Evolutionary conservation across 169 alveolate species (phyloP).

Genomic region (Plasmodium gallinaceum): DNA sequence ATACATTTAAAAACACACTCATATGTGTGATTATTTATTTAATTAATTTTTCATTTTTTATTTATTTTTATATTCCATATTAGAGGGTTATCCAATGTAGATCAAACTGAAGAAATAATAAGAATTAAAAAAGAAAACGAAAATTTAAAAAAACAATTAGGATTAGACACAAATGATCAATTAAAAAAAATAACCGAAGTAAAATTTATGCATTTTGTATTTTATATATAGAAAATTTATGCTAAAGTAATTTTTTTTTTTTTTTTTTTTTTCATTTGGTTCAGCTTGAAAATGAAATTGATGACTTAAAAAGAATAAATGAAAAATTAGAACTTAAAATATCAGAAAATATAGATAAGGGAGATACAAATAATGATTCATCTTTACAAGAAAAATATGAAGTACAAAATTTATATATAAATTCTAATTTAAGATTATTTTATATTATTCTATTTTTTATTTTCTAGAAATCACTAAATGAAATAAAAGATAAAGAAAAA

Average conservation of each 20-base stretch:
- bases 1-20: not conserved
- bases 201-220: not conserved
- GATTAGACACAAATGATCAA: slow-evolving; percentile 20
- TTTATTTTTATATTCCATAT: slow-evolving; percentile 7
- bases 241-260: not conserved
- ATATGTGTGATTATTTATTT: not conserved
- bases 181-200: slow-evolving; percentile 48
- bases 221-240: not conserved
- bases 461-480: slow-evolving; percentile 55
- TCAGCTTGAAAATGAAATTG: slow-evolving; percentile 63
- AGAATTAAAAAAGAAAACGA: slow-evolving; percentile 76
- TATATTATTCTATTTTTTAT: slow-evolving; percentile 11
- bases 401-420: slow-evolving; percentile 9
- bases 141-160: slow-evolving; percentile 46
- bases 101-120: slow-evolving; percentile 73
- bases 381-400: slow-evolving; percentile 44
- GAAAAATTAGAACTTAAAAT: slow-evolving; percentile 41
- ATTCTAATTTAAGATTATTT: not conserved
- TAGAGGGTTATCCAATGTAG: slow-evolving; percentile 68
- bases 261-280: slow-evolving; percentile 2
- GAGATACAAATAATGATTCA: slow-evolving; percentile 9
- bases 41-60: not conserved
- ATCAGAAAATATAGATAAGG: slow-evolving; percentile 23
- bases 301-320: slow-evolving; percentile 58
- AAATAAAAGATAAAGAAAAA: slow-evolving; percentile 31